These are phyloP conservation scores for Tolypocladium tundrense DNA, from an alignment of 2,329 filamentous ascomycete species.

Conservation along the genomic window DNA sequence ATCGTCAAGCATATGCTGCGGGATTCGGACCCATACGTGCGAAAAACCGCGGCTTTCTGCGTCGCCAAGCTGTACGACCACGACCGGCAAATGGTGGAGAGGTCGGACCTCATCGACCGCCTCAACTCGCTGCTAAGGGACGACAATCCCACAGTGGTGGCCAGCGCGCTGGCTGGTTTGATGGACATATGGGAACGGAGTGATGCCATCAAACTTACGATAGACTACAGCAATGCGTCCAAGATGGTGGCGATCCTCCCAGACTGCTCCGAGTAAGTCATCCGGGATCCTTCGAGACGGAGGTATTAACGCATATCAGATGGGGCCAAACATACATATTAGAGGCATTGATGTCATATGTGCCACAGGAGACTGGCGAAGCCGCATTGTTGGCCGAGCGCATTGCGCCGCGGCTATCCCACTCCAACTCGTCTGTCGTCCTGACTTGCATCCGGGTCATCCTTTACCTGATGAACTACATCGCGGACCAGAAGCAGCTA, in stretches of 20 bases:
- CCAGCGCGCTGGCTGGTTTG: constrained; percentile 78
- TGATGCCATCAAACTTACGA: constrained; percentile 94
- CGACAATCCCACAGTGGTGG: constrained; percentile 95
- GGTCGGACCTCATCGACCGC: constrained; percentile 82
- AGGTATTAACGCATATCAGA: constrained; percentile 31
- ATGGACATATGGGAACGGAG: constrained; percentile 99
- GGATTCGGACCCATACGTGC: constrained; percentile 88
- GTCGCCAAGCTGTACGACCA: constrained; percentile 98
- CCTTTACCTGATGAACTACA: constrained; percentile 98
- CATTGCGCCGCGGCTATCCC: constrained; percentile 88
- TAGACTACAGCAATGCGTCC: constrained; percentile 93
- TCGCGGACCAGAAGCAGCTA: constrained; percentile 81
- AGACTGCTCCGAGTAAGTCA: constrained; percentile 85
- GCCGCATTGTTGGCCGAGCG: constrained; percentile 84
- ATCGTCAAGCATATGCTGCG: constrained; percentile 74
- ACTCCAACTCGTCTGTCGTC: constrained; percentile 94
- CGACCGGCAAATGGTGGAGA: constrained; percentile 80
- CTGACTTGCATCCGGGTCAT: constrained; percentile 94
- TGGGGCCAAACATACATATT: constrained; percentile 99
- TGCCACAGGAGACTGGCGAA: constrained; percentile 83
- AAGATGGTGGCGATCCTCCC: constrained; percentile 96
- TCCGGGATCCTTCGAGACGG: neutral
- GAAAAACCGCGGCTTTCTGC: constrained; percentile 92
- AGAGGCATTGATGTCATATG: constrained; percentile 94
- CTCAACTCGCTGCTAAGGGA: constrained; percentile 85